Conservation (phyloP, 108 stramenopile species). For the Cylindrotheca closterium region DNA sequence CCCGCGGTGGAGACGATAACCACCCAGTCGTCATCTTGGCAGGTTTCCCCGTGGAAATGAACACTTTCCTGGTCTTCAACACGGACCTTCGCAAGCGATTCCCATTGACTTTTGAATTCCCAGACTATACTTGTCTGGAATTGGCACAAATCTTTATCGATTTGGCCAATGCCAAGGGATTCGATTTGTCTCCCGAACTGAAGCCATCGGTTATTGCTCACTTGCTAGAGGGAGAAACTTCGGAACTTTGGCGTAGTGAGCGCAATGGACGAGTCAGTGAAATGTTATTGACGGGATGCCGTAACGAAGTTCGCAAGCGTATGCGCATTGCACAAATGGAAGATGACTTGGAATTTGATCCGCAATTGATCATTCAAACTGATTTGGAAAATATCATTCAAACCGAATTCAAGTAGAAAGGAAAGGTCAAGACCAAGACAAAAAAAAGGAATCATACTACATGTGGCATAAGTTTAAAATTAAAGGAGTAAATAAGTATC, state of each 20-base stretch:
- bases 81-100: conserved; percentile 83
- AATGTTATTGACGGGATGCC: conserved; percentile 68
- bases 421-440: too few relatives aligned
- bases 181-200: conserved; percentile 71
- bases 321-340: conserved; percentile 56
- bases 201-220: conserved; percentile 74
- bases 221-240: conserved; percentile 67
- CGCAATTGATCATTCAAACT: conserved; percentile 71
- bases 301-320: conserved; percentile 66
- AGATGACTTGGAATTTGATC: conserved; percentile 79
- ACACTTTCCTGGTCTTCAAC: conserved; percentile 71
- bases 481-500: too few relatives aligned
- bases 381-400: conserved; percentile 83
- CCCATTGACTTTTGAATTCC: conserved; percentile 75
- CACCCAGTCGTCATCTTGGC: conserved; percentile 78
- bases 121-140: conserved; percentile 72
- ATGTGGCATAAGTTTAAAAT: too few relatives aligned
- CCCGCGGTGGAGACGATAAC: background rate
- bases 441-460: too few relatives aligned
- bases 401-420: conserved; percentile 73
- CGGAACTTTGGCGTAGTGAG: conserved; percentile 82
- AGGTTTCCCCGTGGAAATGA: conserved; percentile 70
- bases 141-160: conserved; percentile 80
- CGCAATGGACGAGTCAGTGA: conserved; percentile 82
- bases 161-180: conserved; percentile 65